A percentile compares a stretch with the other conserved stretches of the same genome.
phyloP scores from a whole-genome alignment of 2,329 filamentous ascomycete genomes.

The Westerdykella aurantiaca region DNA sequence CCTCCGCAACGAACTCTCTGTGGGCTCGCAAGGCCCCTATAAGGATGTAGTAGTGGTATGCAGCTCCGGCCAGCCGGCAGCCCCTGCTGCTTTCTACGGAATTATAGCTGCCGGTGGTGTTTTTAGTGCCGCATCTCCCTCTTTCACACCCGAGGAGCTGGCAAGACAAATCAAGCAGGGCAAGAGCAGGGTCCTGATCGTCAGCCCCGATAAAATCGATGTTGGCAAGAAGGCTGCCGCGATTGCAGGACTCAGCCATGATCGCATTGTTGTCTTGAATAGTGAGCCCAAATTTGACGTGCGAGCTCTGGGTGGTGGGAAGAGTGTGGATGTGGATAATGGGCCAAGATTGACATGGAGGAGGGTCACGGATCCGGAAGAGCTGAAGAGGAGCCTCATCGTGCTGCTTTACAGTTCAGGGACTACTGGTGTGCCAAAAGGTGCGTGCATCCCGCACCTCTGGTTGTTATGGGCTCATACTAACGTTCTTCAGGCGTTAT shows the following conservation, averaged over 20 bases:
- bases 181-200: constrained; percentile 37
- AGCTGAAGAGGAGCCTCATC: constrained; percentile 41
- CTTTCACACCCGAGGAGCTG: constrained; percentile 46
- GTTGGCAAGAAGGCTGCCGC: constrained; percentile 45
- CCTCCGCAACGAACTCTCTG: constrained; percentile 46
- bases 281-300: constrained; percentile 39
- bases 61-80: constrained; percentile 49
- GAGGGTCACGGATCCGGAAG: constrained; percentile 45
- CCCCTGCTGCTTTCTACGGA: constrained; percentile 50
- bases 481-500: constrained; percentile 22
- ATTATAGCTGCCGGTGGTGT: constrained; percentile 55
- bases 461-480: neutral
- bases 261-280: constrained; percentile 40
- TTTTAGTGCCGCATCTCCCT: constrained; percentile 49
- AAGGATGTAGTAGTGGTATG: constrained; percentile 49
- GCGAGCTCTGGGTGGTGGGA: constrained; percentile 21
- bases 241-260: constrained; percentile 39
- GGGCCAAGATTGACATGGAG: constrained; percentile 39
- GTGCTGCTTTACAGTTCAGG: constrained; percentile 41
- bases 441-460: constrained; percentile 1
- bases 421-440: constrained; percentile 42
- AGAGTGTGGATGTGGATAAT: constrained; percentile 10
- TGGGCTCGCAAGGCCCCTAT: constrained; percentile 45
- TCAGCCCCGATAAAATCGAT: constrained; percentile 45
- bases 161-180: constrained; percentile 41